A percentile compares a stretch with the other conserved stretches of the same genome.
These are phyloP conservation scores for Leccinum boreale DNA, from an alignment of 768 basidiomycete species.

Conservation along the genomic window DNA sequence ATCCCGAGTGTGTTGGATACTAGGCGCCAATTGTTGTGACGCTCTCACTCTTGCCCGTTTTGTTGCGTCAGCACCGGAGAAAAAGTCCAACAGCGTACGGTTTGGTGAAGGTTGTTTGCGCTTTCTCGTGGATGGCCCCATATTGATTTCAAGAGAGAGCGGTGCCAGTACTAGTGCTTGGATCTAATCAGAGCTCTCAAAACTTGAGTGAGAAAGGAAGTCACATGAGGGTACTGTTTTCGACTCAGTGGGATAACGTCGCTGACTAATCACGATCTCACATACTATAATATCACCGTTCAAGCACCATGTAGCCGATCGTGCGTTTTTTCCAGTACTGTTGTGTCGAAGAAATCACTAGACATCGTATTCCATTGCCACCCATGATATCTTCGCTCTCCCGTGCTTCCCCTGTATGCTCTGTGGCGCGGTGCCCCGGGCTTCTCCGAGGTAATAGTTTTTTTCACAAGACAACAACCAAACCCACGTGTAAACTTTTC, in stretches of 20 bases:
- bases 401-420: background rate
- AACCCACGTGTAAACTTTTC: background rate
- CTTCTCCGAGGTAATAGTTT: background rate
- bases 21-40: background rate
- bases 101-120: conserved; percentile 29
- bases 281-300: background rate
- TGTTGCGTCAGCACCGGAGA: conserved; percentile 26
- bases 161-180: background rate
- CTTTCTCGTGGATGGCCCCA: conserved; percentile 37
- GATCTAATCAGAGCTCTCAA: background rate
- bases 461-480: background rate
- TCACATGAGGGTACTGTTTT: background rate
- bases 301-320: background rate
- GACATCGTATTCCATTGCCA: background rate
- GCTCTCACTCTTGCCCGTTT: conserved; percentile 20
- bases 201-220: background rate
- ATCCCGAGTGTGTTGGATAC: background rate
- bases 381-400: background rate
- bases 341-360: background rate
- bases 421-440: background rate
- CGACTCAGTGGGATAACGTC: background rate
- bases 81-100: conserved; percentile 48
- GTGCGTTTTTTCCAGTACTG: background rate
- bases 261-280: background rate
- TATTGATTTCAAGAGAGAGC: background rate